Evolutionary conservation across 805 yeast genomes (phyloP).

Genomic region (Isabelozyma rhagii): DNA sequence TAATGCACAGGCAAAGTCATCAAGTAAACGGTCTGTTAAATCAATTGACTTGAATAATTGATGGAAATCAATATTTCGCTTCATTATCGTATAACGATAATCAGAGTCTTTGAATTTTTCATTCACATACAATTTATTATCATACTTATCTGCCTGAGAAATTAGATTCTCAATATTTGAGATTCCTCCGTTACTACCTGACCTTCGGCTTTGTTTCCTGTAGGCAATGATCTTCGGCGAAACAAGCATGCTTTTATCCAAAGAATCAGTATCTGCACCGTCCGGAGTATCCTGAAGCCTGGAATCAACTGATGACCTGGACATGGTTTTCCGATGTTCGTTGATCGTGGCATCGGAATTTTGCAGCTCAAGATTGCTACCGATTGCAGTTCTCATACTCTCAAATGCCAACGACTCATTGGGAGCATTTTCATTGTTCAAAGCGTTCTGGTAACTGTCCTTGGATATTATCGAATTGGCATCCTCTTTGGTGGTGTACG

Average conservation of each 20-base stretch:
- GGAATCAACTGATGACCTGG: not conserved
- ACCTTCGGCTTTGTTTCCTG: slow-evolving; percentile 26
- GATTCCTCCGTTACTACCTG: slow-evolving; percentile 25
- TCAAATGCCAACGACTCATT: not conserved
- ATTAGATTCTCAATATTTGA: not conserved
- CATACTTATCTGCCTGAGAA: slow-evolving; percentile 20
- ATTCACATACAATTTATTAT: slow-evolving; percentile 49
- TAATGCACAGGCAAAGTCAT: slow-evolving; percentile 88
- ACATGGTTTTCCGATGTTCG: not conserved
- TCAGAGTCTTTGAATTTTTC: slow-evolving; percentile 57
- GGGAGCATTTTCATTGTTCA: slow-evolving; percentile 1
- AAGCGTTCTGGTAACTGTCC: slow-evolving; percentile 21
- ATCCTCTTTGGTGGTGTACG: slow-evolving; percentile 50
- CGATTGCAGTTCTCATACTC: slow-evolving; percentile 1
- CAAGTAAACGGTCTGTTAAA: slow-evolving; percentile 66
- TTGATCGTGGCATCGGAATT: not conserved
- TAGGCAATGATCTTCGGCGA: slow-evolving; percentile 40
- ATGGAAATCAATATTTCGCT: slow-evolving; percentile 75
- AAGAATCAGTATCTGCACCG: not conserved
- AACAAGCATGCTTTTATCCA: not conserved
- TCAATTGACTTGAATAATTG: slow-evolving; percentile 66
- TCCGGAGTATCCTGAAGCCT: not conserved
- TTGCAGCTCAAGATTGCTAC: not conserved
- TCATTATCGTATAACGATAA: slow-evolving; percentile 61
- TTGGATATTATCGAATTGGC: slow-evolving; percentile 38